Evolutionary conservation across 768 basidiomycete genomes (phyloP).

Genomic region (Polyporus arcularius): DNA sequence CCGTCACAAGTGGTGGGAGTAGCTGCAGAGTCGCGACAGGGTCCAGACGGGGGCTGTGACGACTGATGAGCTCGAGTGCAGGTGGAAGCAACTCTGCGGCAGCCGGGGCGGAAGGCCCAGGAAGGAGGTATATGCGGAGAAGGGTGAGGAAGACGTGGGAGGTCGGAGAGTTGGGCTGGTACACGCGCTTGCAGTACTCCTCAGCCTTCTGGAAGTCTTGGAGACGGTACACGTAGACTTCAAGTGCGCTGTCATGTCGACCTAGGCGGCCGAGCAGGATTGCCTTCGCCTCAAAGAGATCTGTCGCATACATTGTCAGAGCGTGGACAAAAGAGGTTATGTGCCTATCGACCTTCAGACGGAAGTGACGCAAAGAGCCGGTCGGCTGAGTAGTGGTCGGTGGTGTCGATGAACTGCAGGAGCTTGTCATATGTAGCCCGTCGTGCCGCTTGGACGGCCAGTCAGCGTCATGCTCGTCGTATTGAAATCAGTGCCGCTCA

Average conservation of each 20-base stretch:
- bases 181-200: conserved; percentile 90
- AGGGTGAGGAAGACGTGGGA: conserved; percentile 78
- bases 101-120: conserved; percentile 57
- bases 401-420: conserved; percentile 72
- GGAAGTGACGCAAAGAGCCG: conserved; percentile 81
- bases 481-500: conserved; percentile 30
- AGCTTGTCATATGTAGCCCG: conserved; percentile 66
- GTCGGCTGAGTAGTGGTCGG: conserved; percentile 72
- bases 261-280: conserved; percentile 88
- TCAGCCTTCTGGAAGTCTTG: conserved; percentile 87
- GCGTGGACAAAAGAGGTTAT: neutral
- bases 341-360: conserved; percentile 60
- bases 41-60: conserved; percentile 82
- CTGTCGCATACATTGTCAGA: conserved; percentile 38
- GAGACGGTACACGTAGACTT: conserved; percentile 89
- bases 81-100: conserved; percentile 67
- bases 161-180: conserved; percentile 52
- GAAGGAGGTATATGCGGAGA: conserved; percentile 84
- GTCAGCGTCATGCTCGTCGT: neutral
- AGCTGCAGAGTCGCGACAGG: conserved; percentile 80
- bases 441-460: conserved; percentile 41
- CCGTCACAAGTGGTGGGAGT: conserved; percentile 86
- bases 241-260: conserved; percentile 92
- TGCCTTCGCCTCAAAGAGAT: conserved; percentile 89
- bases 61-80: conserved; percentile 84